phyloP scores from a whole-genome alignment of 2,329 filamentous ascomycete genomes.

The Penicillium aurantiogriseum region DNA sequence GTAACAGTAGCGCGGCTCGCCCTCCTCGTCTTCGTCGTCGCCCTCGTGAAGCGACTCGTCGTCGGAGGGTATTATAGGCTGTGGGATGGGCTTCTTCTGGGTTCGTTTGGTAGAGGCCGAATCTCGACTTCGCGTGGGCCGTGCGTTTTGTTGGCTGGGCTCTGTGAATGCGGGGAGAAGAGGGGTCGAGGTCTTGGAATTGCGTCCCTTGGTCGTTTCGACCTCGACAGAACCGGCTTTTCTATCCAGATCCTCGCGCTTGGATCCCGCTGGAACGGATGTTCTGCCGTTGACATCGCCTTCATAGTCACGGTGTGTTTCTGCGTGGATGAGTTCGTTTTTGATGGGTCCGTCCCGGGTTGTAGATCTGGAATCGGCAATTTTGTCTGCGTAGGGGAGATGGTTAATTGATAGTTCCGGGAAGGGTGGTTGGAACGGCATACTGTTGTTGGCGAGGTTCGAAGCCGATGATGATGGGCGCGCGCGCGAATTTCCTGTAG shows the following conservation, averaged over 20 bases:
- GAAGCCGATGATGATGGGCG: constrained; percentile 61
- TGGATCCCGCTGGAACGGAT: constrained; percentile 26
- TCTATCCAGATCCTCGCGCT: constrained; percentile 38
- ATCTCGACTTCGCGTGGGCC: constrained; percentile 38
- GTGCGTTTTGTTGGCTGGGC: constrained; percentile 32
- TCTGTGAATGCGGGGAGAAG: constrained; percentile 39
- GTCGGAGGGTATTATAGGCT: constrained; percentile 35
- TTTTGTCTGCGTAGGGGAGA: constrained; percentile 31
- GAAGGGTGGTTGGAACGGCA: constrained; percentile 32
- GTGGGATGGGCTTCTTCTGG: constrained; percentile 34
- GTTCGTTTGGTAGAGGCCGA: constrained; percentile 36
- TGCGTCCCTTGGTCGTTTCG: constrained; percentile 37
- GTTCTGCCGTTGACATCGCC: constrained; percentile 21
- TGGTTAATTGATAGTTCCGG: constrained; percentile 25
- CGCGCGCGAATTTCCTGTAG: constrained; percentile 56
- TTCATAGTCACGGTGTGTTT: constrained; percentile 32
- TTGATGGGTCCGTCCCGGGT: constrained; percentile 50
- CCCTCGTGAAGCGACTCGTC: constrained; percentile 47
- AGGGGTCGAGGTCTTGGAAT: constrained; percentile 44
- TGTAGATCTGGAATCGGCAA: constrained; percentile 52
- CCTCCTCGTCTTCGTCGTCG: constrained; percentile 63
- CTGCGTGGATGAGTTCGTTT: constrained; percentile 36
- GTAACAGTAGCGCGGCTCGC: constrained; percentile 75
- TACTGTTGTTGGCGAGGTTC: constrained; percentile 58
- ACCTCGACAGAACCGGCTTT: constrained; percentile 36